These are phyloP conservation scores for Piedraia hortae DNA, from an alignment of 2,329 filamentous ascomycete species.

Conservation along the genomic window DNA sequence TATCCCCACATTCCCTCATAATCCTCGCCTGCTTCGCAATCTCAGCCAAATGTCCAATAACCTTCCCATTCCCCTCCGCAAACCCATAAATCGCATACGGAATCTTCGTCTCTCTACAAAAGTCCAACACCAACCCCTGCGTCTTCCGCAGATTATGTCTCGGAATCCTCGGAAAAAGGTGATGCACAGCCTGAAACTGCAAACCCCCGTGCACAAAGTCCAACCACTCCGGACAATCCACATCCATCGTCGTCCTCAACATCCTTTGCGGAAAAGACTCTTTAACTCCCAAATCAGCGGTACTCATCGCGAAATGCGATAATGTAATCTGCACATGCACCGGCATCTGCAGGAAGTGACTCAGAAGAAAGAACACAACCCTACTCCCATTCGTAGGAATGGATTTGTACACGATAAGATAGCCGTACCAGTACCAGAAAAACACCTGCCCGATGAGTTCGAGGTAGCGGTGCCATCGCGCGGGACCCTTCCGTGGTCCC, in stretches of 20 bases:
- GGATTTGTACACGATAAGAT: conserved; percentile 31
- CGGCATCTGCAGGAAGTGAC: conserved; percentile 37
- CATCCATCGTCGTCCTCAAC: conserved; percentile 45
- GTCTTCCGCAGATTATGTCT: conserved; percentile 36
- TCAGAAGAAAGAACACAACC: conserved; percentile 33
- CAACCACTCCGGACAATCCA: conserved; percentile 43
- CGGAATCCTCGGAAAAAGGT: conserved; percentile 40
- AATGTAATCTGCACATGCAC: conserved; percentile 47
- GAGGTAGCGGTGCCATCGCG: conserved; percentile 39
- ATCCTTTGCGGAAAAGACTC: conserved; percentile 44
- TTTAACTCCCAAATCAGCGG: conserved; percentile 31
- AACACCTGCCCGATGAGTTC: conserved; percentile 34
- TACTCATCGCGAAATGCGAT: conserved; percentile 46
- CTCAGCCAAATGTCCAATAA: conserved; percentile 27
- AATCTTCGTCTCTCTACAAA: conserved; percentile 35
- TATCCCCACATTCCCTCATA: conserved; percentile 26
- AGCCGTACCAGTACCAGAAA: conserved; percentile 43
- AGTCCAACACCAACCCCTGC: conserved; percentile 32
- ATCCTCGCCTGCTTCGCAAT: conserved; percentile 33
- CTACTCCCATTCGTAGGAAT: conserved; percentile 31
- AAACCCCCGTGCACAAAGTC: conserved; percentile 46
- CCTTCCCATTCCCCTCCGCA: conserved; percentile 32
- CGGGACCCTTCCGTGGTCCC: conserved; percentile 29
- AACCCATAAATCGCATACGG: conserved; percentile 35
- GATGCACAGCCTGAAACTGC: conserved; percentile 46